Evolutionary conservation across 2,329 filamentous ascomycete genomes (phyloP).

Genomic region (Apiospora saccharicola): DNA sequence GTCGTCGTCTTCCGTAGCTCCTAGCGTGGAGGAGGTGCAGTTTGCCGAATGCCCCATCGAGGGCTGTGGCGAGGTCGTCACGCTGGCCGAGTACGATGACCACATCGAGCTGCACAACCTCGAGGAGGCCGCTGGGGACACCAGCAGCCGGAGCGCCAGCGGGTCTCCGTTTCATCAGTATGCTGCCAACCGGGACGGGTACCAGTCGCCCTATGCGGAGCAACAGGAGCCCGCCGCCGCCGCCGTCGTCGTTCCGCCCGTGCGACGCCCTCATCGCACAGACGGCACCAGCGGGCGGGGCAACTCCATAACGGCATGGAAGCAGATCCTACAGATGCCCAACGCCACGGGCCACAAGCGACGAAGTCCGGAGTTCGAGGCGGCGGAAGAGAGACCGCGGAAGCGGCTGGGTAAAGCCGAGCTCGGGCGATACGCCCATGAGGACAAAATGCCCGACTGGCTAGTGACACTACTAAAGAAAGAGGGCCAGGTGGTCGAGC

Average conservation of each 20-base stretch:
- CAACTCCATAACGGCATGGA: conserved; percentile 37
- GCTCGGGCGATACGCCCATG: conserved; percentile 75
- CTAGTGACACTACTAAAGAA: conserved; percentile 68
- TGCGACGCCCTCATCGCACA: not conserved
- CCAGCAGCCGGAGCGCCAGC: conserved; percentile 7
- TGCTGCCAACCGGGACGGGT: not conserved
- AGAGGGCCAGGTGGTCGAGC: conserved; percentile 62
- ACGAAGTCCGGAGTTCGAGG: not conserved
- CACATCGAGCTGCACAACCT: conserved; percentile 67
- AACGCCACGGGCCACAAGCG: conserved; percentile 19
- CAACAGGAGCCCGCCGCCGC: conserved; percentile 1
- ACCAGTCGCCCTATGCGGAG: conserved; percentile 24
- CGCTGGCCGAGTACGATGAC: conserved; percentile 58
- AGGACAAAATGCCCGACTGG: conserved; percentile 77
- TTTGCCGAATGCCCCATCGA: conserved; percentile 63
- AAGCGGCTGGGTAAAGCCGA: conserved; percentile 59
- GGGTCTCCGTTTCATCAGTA: not conserved
- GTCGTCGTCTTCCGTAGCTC: conserved; percentile 22
- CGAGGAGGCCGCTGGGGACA: conserved; percentile 47
- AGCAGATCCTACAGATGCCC: conserved; percentile 42
- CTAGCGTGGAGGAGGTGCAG: conserved; percentile 41
- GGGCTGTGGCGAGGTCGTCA: conserved; percentile 66
- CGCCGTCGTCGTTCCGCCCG: not conserved
- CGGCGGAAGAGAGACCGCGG: conserved; percentile 23
- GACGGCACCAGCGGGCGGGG: conserved; percentile 13